Evolutionary conservation across 2,329 filamentous ascomycete genomes (phyloP).

Genomic region (Epichloe aotearoae): DNA sequence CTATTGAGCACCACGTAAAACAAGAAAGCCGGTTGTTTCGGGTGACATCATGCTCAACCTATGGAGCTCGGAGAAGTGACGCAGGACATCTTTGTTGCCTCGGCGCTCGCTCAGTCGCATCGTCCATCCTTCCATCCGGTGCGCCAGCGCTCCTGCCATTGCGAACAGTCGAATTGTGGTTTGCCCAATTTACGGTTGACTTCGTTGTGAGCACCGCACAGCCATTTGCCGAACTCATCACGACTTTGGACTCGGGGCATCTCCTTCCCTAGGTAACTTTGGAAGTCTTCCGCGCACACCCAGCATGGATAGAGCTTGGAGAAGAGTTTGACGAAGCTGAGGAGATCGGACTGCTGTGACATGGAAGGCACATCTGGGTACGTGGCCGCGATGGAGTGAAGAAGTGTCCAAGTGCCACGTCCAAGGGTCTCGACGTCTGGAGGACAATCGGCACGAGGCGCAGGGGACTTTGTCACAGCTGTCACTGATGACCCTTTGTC

Average conservation of each 20-base stretch:
- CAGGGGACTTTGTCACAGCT: conserved; percentile 21
- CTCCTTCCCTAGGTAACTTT: conserved; percentile 62
- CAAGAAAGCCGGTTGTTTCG: neutral
- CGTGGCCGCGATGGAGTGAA: conserved; percentile 79
- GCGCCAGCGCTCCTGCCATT: conserved; percentile 90
- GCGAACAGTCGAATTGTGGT: conserved; percentile 72
- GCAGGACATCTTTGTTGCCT: neutral
- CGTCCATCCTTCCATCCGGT: conserved; percentile 69
- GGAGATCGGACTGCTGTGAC: conserved; percentile 61
- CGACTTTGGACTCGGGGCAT: conserved; percentile 46
- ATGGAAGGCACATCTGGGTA: conserved; percentile 62
- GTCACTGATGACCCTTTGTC: conserved; percentile 11
- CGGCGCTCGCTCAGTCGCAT: conserved; percentile 33
- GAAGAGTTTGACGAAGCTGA: conserved; percentile 67
- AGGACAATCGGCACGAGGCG: conserved; percentile 57
- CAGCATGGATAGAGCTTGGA: conserved; percentile 88
- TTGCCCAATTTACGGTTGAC: conserved; percentile 88
- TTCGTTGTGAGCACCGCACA: conserved; percentile 77
- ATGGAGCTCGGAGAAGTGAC: too few species aligned
- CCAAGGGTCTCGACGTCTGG: conserved; percentile 82
- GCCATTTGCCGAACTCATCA: conserved; percentile 66
- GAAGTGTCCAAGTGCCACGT: conserved; percentile 80
- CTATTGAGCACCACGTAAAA: neutral
- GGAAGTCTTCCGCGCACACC: conserved; percentile 89
- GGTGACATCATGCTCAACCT: too few species aligned